Conservation (phyloP, 768 basidiomycete genomes). For the Xerocomellus dryophilus region DNA sequence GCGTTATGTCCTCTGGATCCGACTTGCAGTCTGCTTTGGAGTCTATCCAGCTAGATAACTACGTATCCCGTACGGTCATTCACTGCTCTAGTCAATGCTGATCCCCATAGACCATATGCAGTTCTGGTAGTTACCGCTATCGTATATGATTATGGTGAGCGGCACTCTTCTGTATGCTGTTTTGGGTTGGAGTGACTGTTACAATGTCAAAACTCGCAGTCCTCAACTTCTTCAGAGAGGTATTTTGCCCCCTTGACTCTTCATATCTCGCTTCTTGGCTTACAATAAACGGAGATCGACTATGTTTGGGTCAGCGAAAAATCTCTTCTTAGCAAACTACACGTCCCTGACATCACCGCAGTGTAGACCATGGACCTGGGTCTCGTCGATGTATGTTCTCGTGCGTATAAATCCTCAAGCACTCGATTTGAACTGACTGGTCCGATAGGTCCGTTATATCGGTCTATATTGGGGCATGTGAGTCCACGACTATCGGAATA, state of each 20-base stretch:
- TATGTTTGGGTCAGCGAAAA: background rate
- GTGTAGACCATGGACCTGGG: background rate
- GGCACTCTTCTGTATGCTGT: background rate
- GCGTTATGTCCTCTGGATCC: background rate
- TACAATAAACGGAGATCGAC: background rate
- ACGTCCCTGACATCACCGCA: background rate
- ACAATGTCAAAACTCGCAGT: background rate
- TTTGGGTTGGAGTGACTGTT: background rate
- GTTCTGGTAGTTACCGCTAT: background rate
- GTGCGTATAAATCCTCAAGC: background rate
- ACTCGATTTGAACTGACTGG: background rate
- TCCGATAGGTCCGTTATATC: background rate
- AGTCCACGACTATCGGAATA: background rate
- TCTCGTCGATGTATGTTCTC: background rate
- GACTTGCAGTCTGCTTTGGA: background rate
- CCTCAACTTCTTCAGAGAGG: background rate
- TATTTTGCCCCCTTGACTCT: background rate
- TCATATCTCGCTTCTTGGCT: background rate
- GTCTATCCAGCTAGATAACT: background rate
- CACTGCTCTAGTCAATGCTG: background rate
- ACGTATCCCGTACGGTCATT: background rate
- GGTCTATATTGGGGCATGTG: background rate
- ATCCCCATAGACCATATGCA: background rate
- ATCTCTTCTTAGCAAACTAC: background rate
- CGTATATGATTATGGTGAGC: background rate